phyloP scores from a whole-genome alignment of 2,329 filamentous ascomycete genomes.

The Aspergillus aculeatus region DNA sequence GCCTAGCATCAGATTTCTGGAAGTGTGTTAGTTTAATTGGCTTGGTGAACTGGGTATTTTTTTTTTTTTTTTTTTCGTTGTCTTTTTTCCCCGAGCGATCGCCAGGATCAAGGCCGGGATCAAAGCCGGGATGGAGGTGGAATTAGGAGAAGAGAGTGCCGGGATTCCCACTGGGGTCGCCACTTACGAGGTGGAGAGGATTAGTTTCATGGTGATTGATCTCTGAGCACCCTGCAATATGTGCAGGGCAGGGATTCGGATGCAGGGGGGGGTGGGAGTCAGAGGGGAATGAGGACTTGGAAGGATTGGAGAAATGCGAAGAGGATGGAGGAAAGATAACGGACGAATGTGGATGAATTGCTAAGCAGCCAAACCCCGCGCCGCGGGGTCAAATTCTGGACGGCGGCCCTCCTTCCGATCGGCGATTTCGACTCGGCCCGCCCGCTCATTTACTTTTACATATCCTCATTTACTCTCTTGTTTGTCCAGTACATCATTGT shows the following conservation, averaged over 20 bases:
- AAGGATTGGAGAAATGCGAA: not conserved
- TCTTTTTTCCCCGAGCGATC: not conserved
- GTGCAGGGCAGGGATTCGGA: not conserved
- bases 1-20: constrained; percentile 78
- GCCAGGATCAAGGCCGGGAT: not conserved
- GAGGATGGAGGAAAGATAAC: constrained; percentile 4
- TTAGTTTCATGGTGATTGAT: constrained; percentile 66
- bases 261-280: not conserved
- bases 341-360: constrained; percentile 16
- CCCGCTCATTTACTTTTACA: not conserved
- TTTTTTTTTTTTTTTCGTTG: too few species aligned
- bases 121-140: not conserved
- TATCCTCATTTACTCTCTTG: not conserved
- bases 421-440: not conserved
- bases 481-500: not conserved
- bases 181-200: constrained; percentile 80
- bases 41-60: not conserved
- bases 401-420: not conserved
- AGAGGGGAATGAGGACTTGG: not conserved
- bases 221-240: not conserved
- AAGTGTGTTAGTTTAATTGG: constrained; percentile 7
- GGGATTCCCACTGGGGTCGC: not conserved
- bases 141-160: too few species aligned
- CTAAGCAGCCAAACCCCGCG: constrained; percentile 25
- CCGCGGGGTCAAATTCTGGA: constrained; percentile 18